Evolutionary conservation across 768 basidiomycete genomes (phyloP), one percentile per base, ranked within the genome.

Genomic region (Termitomyces sp.): DNA sequence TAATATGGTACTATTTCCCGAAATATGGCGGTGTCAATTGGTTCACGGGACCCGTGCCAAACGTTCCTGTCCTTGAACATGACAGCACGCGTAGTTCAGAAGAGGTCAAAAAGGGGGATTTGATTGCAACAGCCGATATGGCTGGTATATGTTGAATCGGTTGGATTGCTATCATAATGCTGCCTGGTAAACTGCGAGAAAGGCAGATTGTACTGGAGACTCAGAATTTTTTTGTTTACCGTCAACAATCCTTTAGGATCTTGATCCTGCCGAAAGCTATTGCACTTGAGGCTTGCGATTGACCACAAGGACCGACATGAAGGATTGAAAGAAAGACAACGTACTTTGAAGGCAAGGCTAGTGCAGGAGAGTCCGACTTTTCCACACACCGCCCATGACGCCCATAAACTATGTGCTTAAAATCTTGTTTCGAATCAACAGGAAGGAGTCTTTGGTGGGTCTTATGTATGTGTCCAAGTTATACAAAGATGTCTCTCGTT

Each of bases 1-100:
- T 85, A 7, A 53, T 73, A 0, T 87, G 81, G 78, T 87, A 84
- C 66, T 87, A 83, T 67, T 76, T 80, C 58, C 83, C 83, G 3
- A 73, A 76, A 45, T 68, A 70, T 18, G 71, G 70, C 6, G 68
- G 69, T 6, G 64, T 68, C 5, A 63, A 70, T 48, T 70, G 68
- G 69, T 72, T 72, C 32, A 64, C 62, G 12, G 71, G 66, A 16
- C 66, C 66, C 2, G 54, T 67, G 36, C 30, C 68, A 33, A 65
- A 68, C 57, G 48, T 63, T 32, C 28, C 52, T n/a, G n/a, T 53
- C 38, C 40, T 26, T 18, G 52, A 53, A 30, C 18, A 30, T 40
- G n/a, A 13, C 26, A 53, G 26, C 52, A 20, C 26, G 38, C 36
- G 24, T 5, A n/a, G 26, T 3, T 38, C 51, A 3, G 51, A 40